Base-by-base conservation (phyloP, 169 alveolate genomes). In the Plasmodium billcollinsi region DNA sequence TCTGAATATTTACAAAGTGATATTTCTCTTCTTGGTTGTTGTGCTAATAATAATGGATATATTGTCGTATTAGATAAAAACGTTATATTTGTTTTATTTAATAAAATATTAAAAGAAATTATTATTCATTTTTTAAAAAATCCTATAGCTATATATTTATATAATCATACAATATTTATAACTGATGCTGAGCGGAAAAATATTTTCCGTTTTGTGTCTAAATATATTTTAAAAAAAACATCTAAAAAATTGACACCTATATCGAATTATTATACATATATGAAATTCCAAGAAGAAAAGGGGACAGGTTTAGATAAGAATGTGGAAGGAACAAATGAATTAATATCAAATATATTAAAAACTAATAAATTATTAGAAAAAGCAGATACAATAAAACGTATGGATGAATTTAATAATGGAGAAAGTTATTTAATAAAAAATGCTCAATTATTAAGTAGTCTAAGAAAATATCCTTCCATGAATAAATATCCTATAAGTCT, bases 111-210 rank as follows among this genome's bases (percentile, higher is more conserved):
- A 15, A n/a, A 52, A 11, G 89, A 78, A 65, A 11, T 43, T 15
- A 65, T 78, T 65, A 2, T 43, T 26, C 89, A 78, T 24, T 33
- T 26, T 66, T 78, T 78, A 59, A 67, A 20, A 43, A 78, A 78
- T 18, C 89, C 89, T 43, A 45, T 78, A 65, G 76, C 29, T 18
- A 78, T 78, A 66, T 78, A 47, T 66, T 70, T 78, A 78, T 66
- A 78, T 66, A 15, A 50, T 3, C 5, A 78, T 59, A 29, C 26
- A 45, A 78, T 78, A 26, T 78, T 26, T 52, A 20, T 78, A 50
- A 65, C 78, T 26, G 89, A 78, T 54, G 89, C 78, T 24, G 76
- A 67, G 26, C 50, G 89, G 29, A 78, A 78, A 58, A 66, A 78
- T 66, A 58, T 78, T 29, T 78, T 78, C 8, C 66, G 24, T 11